phyloP scores from a whole-genome alignment of 371 early-diverging fungal species.

The Blastocladiella emersonii region DNA sequence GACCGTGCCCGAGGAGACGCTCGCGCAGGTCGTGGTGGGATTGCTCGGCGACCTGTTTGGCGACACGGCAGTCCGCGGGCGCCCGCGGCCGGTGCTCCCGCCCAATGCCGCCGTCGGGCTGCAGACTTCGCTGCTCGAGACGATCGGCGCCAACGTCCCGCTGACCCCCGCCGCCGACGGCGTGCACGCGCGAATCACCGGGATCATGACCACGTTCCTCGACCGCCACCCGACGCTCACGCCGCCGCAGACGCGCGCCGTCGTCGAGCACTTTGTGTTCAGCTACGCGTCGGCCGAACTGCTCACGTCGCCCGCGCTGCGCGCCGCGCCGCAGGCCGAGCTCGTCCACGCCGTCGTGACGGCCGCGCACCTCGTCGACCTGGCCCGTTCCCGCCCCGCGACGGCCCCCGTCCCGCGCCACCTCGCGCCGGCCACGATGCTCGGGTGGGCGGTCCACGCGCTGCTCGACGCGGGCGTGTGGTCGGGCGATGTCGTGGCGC shows the following conservation, averaged over 20 bases:
- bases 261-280: background rate
- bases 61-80: too few species aligned
- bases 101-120: background rate
- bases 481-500: background rate
- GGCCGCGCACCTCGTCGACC: background rate
- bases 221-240: background rate
- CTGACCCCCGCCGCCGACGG: background rate
- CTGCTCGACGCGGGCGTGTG: background rate
- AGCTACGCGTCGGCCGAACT: background rate
- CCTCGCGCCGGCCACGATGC: background rate
- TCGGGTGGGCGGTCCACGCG: background rate
- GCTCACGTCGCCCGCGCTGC: background rate
- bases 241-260: background rate
- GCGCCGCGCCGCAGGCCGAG: too few species aligned
- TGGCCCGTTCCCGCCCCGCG: background rate
- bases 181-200: background rate
- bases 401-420: background rate
- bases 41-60: background rate
- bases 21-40: background rate
- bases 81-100: too few species aligned
- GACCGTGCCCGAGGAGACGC: background rate
- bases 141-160: background rate
- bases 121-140: background rate
- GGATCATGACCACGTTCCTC: background rate
- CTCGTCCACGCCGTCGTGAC: background rate